phyloP scores from a whole-genome alignment of 2,329 filamentous ascomycete species.

The Huntiella decipiens region DNA sequence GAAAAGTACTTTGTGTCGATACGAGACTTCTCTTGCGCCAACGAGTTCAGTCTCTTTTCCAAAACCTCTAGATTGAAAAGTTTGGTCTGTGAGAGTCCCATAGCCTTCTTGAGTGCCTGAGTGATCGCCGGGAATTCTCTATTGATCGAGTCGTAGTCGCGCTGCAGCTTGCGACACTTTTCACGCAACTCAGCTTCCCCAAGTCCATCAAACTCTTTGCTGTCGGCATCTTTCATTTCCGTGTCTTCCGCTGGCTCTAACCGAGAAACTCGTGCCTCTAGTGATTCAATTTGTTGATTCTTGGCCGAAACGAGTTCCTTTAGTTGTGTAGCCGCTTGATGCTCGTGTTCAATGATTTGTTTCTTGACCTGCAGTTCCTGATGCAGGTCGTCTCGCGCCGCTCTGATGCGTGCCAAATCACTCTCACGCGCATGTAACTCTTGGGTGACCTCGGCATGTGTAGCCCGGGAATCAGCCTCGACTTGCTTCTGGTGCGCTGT shows the following conservation, averaged over 20 bases:
- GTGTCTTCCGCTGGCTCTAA: slow-evolving; percentile 33
- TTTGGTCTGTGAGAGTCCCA: slow-evolving; percentile 69
- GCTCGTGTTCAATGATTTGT: slow-evolving; percentile 58
- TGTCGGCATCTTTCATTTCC: slow-evolving; percentile 21
- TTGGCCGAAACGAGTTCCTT: slow-evolving; percentile 65
- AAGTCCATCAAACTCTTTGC: slow-evolving; percentile 33
- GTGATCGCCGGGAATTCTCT: slow-evolving; percentile 80
- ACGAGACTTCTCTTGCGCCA: slow-evolving; percentile 80
- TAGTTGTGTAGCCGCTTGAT: slow-evolving; percentile 48
- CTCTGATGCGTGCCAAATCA: slow-evolving; percentile 70
- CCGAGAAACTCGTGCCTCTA: slow-evolving; percentile 69
- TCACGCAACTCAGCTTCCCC: slow-evolving; percentile 51
- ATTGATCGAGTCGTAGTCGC: slow-evolving; percentile 67
- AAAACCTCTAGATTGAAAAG: slow-evolving; percentile 54
- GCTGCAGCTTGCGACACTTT: slow-evolving; percentile 56
- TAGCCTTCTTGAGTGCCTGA: slow-evolving; percentile 75
- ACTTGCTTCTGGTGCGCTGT: slow-evolving; percentile 64
- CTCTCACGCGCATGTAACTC: slow-evolving; percentile 65
- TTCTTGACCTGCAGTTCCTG: slow-evolving; percentile 69
- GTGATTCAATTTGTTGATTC: slow-evolving; percentile 57
- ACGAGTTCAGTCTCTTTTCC: slow-evolving; percentile 58
- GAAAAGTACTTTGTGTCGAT: slow-evolving; percentile 97
- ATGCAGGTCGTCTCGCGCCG: slow-evolving; percentile 64
- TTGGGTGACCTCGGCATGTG: slow-evolving; percentile 60
- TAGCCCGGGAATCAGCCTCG: slow-evolving; percentile 57